phyloP scores from a whole-genome alignment of 2,329 filamentous ascomycete species.

The Amesomyces nigricolor region DNA sequence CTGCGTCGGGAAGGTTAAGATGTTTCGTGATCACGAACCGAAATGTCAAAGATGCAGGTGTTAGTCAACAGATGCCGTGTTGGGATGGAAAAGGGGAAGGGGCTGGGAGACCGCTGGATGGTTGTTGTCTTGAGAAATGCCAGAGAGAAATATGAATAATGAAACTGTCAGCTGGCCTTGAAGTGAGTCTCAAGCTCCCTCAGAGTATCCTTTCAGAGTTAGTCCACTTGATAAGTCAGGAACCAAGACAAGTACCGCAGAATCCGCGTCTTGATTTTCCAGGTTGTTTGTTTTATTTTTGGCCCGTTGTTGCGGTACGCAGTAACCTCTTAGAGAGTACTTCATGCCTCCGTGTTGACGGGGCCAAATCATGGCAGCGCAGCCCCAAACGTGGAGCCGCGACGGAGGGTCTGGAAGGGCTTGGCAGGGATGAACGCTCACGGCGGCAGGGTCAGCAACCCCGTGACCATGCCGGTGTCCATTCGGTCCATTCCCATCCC shows the following conservation, averaged over 20 bases:
- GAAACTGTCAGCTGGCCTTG: background rate
- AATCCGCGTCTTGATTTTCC: background rate
- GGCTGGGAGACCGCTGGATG: background rate
- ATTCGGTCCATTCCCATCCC: background rate
- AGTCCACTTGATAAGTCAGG: background rate
- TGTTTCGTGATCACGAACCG: background rate
- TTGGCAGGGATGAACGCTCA: conserved; percentile 21
- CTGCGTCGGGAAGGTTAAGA: background rate
- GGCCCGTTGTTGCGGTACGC: background rate
- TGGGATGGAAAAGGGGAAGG: background rate
- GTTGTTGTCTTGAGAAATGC: background rate
- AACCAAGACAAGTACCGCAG: background rate
- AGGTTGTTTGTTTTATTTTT: conserved; percentile 9
- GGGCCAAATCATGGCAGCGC: conserved; percentile 9
- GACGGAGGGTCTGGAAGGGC: conserved; percentile 11
- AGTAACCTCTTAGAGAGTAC: no score
- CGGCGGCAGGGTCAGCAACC: conserved; percentile 15
- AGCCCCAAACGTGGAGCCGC: conserved; percentile 12
- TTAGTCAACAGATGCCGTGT: background rate
- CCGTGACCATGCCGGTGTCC: conserved; percentile 18
- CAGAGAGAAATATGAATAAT: background rate
- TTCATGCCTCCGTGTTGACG: background rate
- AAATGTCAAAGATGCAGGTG: background rate
- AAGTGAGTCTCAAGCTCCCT: no score
- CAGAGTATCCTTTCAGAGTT: background rate